phyloP scores from a whole-genome alignment of 805 yeast species.

The Lipomyces mesembrius region DNA sequence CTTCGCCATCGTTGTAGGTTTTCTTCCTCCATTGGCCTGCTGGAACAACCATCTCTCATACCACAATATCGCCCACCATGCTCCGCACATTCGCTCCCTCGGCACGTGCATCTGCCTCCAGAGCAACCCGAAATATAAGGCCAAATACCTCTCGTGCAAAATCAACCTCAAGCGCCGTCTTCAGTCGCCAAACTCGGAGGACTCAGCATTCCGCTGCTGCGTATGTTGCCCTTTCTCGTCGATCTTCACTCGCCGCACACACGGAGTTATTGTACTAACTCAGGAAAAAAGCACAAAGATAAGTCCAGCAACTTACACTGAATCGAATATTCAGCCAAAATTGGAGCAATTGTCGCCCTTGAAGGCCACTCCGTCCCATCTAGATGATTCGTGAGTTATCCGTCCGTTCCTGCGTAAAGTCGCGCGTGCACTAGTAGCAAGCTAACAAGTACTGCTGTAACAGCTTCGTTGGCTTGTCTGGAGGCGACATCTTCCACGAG shows the following conservation, averaged over 20 bases:
- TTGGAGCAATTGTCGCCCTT: not conserved
- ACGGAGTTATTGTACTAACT: not conserved
- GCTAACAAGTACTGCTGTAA: not conserved
- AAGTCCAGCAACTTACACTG: not conserved
- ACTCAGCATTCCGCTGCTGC: slow-evolving; percentile 32
- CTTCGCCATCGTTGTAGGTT: not conserved
- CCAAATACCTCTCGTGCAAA: slow-evolving; percentile 15
- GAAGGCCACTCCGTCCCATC: slow-evolving; percentile 21
- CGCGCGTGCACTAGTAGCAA: not conserved
- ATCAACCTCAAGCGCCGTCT: slow-evolving; percentile 16
- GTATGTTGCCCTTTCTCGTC: slow-evolving; percentile 11
- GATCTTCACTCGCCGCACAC: not conserved
- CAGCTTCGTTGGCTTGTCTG: slow-evolving; percentile 92
- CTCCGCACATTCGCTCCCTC: slow-evolving; percentile 22
- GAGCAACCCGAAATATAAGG: slow-evolving; percentile 15
- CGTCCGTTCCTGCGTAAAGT: not conserved
- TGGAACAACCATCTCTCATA: no score
- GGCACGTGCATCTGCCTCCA: slow-evolving; percentile 20
- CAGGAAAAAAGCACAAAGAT: slow-evolving; percentile 5
- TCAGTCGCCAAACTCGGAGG: slow-evolving; percentile 16
- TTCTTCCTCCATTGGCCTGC: no score
- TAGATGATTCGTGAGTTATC: slow-evolving; percentile 33
- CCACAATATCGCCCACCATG: slow-evolving; percentile 9
- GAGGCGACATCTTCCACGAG: slow-evolving; percentile 98
- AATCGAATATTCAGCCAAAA: not conserved